Evolutionary conservation across 306 rosid species (phyloP).

Genomic region (Acacia confusa): DNA sequence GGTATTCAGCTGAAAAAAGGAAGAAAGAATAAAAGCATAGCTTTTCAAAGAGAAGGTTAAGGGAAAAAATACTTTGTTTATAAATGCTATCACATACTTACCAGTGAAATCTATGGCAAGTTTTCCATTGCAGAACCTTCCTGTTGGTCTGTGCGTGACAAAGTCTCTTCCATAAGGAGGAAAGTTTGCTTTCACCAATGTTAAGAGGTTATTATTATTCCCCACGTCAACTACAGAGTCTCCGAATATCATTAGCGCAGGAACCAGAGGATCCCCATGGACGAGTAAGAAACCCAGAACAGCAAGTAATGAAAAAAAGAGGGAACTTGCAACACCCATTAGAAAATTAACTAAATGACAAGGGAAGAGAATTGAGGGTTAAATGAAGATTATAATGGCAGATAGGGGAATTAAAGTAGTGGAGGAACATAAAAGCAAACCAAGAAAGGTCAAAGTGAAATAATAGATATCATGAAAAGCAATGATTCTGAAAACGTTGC

Average conservation of each 20-base stretch:
- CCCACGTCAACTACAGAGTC: slow-evolving; percentile 69
- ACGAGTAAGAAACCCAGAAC: slow-evolving; percentile 34
- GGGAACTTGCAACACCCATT: slow-evolving; percentile 38
- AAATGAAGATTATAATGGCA: slow-evolving; percentile 15
- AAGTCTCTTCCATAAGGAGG: slow-evolving; percentile 78
- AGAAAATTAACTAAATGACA: not conserved
- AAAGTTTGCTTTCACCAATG: slow-evolving; percentile 60
- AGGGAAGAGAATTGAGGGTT: not conserved
- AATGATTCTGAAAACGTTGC: not conserved
- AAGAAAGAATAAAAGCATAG: not conserved
- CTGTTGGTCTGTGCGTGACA: slow-evolving; percentile 54
- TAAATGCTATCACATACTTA: slow-evolving; percentile 17
- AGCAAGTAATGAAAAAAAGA: slow-evolving; percentile 35
- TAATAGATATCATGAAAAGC: not conserved
- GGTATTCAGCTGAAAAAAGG: slow-evolving; percentile 50
- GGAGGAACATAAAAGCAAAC: not conserved
- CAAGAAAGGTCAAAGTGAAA: not conserved
- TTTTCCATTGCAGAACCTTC: slow-evolving; percentile 73
- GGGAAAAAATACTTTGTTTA: not conserved
- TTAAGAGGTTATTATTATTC: slow-evolving; percentile 51
- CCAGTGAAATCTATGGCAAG: slow-evolving; percentile 65
- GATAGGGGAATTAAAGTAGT: slow-evolving; percentile 26
- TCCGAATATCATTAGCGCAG: slow-evolving; percentile 62
- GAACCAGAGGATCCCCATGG: slow-evolving; percentile 55
- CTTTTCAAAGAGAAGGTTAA: not conserved